These are phyloP conservation scores for Lonicera japonica DNA, from an alignment of 129 eudicot genomes.

Conservation along the genomic window DNA sequence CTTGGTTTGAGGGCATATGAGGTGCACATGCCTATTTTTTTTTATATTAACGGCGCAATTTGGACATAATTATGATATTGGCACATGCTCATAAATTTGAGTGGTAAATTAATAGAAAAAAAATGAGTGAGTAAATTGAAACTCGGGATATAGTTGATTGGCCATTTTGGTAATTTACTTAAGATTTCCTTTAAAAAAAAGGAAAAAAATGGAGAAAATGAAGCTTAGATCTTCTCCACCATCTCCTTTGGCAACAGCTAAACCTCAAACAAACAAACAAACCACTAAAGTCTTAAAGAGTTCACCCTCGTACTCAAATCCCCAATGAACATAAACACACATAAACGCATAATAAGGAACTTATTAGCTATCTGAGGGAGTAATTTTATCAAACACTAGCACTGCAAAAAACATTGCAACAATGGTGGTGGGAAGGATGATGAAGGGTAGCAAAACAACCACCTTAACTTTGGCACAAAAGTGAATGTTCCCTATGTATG, in stretches of 20 bases:
- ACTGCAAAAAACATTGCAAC: conserved; percentile 14
- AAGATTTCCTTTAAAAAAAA: too few species aligned
- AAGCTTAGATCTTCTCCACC: neutral
- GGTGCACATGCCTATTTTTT: too few species aligned
- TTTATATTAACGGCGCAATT: too few species aligned
- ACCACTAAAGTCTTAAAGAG: neutral
- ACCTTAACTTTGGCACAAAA: conserved; percentile 55
- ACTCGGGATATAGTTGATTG: too few species aligned
- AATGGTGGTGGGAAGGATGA: conserved; percentile 3
- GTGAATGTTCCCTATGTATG: conserved; percentile 56
- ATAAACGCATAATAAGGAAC: too few species aligned
- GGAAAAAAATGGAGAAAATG: too few species aligned
- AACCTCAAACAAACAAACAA: neutral
- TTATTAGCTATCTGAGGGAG: neutral
- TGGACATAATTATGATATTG: too few species aligned
- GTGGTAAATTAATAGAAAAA: too few species aligned
- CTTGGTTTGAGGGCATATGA: too few species aligned
- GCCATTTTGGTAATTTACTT: too few species aligned
- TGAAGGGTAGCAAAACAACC: conserved; percentile 39
- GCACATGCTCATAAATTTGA: too few species aligned
- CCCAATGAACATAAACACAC: neutral
- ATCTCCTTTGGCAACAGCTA: neutral
- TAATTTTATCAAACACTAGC: conserved; percentile 39
- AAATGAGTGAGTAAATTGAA: too few species aligned
- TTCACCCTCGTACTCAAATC: neutral